Percentiles rank a stretch among this genome's conserved stretches.
Conservation (phyloP, 805 yeast genomes). For the Candida ipomoeae region DNA sequence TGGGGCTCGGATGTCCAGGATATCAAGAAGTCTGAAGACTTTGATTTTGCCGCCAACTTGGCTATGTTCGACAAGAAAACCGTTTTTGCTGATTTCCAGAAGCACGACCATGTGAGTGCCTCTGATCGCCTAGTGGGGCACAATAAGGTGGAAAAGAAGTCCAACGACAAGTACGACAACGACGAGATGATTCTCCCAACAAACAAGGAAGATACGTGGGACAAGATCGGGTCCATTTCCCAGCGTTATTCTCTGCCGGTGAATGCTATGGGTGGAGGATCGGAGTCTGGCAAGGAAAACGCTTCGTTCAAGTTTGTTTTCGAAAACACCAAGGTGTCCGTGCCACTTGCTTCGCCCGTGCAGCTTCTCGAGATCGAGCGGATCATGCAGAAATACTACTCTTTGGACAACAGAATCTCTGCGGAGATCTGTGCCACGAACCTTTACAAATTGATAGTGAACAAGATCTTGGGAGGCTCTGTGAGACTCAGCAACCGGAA, state of each 20-base stretch:
- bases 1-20: conserved; percentile 48
- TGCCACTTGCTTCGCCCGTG: conserved; percentile 69
- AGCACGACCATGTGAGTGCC: conserved; percentile 57
- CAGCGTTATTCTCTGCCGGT: conserved; percentile 16
- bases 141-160: conserved; percentile 46
- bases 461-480: conserved; percentile 61
- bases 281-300: conserved; percentile 1
- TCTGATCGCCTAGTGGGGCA: conserved; percentile 68
- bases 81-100: conserved; percentile 73
- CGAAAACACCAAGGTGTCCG: conserved; percentile 16
- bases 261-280: conserved; percentile 1
- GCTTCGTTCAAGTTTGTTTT: conserved; percentile 10
- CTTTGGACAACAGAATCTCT: conserved; percentile 44
- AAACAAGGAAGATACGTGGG: conserved; percentile 50
- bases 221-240: conserved; percentile 30
- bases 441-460: conserved; percentile 53
- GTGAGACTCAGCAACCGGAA: conserved; percentile 52
- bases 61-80: conserved; percentile 76
- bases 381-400: conserved; percentile 46
- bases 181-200: conserved; percentile 69
- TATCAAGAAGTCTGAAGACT: conserved; percentile 53
- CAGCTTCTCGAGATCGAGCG: conserved; percentile 77
- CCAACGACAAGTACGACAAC: conserved; percentile 51
- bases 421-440: conserved; percentile 70
- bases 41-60: conserved; percentile 80